Base-by-base conservation (phyloP, 2,329 filamentous ascomycete genomes). In the Aspergillus tubingensis region DNA sequence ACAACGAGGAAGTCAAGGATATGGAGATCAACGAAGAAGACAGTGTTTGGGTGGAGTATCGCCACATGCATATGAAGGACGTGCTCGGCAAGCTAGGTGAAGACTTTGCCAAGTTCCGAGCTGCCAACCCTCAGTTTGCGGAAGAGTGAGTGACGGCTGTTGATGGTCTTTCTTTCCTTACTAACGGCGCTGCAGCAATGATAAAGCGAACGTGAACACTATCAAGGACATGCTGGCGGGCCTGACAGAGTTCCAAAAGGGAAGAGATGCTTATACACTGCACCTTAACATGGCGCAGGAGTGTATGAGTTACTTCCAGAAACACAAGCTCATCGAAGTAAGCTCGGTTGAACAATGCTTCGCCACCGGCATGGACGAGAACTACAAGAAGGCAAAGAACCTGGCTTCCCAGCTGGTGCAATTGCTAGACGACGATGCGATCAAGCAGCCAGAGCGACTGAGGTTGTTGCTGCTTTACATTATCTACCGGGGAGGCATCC, bases 191-290 rank as follows among this genome's bases (percentile, higher is more conserved):
- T 11, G 5, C 53, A 85, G 85, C 64, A 86, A 90, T 59, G 85
- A 88, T 32, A 83, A 86, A 50, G 89, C 88, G 43, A 96, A 86
- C 72, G 81, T 99, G 58, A 96, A 93, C 77, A 90, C 91, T 25
- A 96, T 99, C 77, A 92, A 95, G 72, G 93, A 97, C 76, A 99
- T 99, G 95, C 81, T 99, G 79, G 95, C 92, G 13, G 94, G 93
- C 8, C 80, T 99, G 61, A 92, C 93, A 11, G 91, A 98, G 72
- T 99, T 97, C 71, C 91, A 96, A 71, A 90, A 96, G 76, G 91
- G 95, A 83, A 97, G 98, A 76, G 92, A 96, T 72, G 89, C 91
- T 1, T 99, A 98, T 76, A 95, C 93, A 0, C 81, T 99, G 57
- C 95, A 99, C 77, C 82, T 99, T 44, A 94, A 88, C 67, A 98